phyloP scores from a whole-genome alignment of 2,329 filamentous ascomycete genomes.

The Pyrenophora seminiperda region DNA sequence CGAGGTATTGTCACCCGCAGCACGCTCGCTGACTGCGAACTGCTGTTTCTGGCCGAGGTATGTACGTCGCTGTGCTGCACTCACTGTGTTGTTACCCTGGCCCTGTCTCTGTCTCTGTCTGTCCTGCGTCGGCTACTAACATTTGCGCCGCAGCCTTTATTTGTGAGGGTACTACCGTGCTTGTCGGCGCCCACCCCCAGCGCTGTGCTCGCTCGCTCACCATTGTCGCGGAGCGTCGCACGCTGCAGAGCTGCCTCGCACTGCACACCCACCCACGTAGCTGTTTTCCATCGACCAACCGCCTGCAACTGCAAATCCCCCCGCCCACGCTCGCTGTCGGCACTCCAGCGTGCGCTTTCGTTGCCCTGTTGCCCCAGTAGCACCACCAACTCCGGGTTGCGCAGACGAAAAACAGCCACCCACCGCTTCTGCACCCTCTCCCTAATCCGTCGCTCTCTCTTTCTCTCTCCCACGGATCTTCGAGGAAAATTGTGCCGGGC shows the following conservation, averaged over 20 bases:
- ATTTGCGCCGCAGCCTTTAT: constrained; percentile 14
- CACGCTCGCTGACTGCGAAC: constrained; percentile 16
- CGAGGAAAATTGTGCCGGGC: constrained; percentile 28
- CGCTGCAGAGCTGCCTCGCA: constrained; percentile 14
- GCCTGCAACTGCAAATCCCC: not conserved
- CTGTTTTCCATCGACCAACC: not conserved
- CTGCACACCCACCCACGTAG: not conserved
- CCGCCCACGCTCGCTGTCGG: constrained; percentile 12
- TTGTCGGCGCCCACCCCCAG: constrained; percentile 13
- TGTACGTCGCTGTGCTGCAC: constrained; percentile 15
- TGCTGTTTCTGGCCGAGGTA: constrained; percentile 15
- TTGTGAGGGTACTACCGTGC: constrained; percentile 7
- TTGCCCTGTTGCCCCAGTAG: constrained; percentile 8
- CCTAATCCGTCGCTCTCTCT: constrained; percentile 1
- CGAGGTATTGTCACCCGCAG: constrained; percentile 22
- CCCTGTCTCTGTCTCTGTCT: not conserved
- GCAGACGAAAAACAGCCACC: constrained; percentile 35
- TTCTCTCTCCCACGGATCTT: constrained; percentile 8
- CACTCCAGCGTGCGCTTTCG: not conserved
- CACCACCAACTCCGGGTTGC: constrained; percentile 24
- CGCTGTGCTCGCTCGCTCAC: constrained; percentile 7
- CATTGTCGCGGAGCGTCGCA: constrained; percentile 20
- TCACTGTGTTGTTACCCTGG: constrained; percentile 4
- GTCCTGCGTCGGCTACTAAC: constrained; percentile 10
- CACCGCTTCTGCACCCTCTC: constrained; percentile 19